A percentile compares a stretch with the other conserved stretches of the same genome.
Conservation (phyloP, 139 green algal genomes). For the Micromonas commoda region DNA sequence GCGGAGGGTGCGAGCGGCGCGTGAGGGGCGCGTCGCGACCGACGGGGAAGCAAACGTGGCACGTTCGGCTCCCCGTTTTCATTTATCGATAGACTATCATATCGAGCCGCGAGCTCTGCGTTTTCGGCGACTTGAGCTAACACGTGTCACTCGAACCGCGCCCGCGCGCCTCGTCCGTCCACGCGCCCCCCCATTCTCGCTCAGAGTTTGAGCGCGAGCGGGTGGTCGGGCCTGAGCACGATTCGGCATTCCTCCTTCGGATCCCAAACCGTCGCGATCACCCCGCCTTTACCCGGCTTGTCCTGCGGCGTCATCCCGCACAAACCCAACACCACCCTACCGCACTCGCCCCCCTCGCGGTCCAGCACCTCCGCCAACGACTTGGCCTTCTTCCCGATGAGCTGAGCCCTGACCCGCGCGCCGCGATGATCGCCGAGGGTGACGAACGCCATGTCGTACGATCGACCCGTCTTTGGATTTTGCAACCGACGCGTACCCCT, state of each 20-base stretch:
- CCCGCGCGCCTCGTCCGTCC: too few relatives aligned
- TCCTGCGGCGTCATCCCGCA: neutral
- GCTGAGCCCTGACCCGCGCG: neutral
- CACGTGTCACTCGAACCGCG: too few relatives aligned
- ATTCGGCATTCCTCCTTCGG: neutral
- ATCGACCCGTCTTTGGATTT: conserved; percentile 6
- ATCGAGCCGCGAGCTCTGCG: too few relatives aligned
- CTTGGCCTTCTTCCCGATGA: neutral
- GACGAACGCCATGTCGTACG: conserved; percentile 23
- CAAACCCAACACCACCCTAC: neutral
- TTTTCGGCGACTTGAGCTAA: too few relatives aligned
- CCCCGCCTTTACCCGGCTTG: neutral
- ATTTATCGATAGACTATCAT: too few relatives aligned
- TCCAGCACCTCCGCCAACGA: neutral
- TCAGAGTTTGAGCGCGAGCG: neutral
- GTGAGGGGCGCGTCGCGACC: neutral
- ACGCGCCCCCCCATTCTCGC: too few relatives aligned
- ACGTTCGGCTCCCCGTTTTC: too few relatives aligned
- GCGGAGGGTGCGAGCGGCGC: neutral
- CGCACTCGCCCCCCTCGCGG: neutral
- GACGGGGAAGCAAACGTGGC: too few relatives aligned
- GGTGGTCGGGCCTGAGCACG: neutral
- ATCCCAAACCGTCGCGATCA: conserved; percentile 4
- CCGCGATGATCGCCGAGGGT: neutral
- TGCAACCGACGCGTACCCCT: neutral